A percentile compares a stretch with the other conserved stretches of the same genome.
phyloP scores from a whole-genome alignment of 2,329 filamentous ascomycete genomes.

The Graphium sp. region DNA sequence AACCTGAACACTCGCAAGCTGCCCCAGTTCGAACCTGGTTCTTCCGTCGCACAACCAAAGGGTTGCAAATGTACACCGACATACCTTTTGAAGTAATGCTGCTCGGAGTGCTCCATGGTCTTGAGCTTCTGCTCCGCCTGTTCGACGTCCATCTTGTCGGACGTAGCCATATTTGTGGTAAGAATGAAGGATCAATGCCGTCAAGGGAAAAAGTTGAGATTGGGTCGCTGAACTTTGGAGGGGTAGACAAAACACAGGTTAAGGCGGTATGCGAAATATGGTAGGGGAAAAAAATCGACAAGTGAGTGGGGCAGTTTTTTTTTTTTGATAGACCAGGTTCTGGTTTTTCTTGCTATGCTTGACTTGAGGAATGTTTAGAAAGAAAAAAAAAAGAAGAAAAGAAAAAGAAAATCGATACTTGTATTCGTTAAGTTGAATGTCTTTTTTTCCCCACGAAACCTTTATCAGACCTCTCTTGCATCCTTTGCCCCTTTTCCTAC shows the following conservation, averaged over 20 bases:
- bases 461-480: too few species aligned
- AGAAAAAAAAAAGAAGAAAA: neutral
- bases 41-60: too few species aligned
- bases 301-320: too few species aligned
- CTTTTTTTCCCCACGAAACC: too few species aligned
- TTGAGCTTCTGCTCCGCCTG: constrained; percentile 47
- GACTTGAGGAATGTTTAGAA: neutral
- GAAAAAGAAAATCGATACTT: constrained; percentile 2
- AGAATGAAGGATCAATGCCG: neutral
- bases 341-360: too few species aligned
- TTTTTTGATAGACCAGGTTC: too few species aligned
- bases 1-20: too few species aligned
- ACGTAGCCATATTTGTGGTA: constrained; percentile 20
- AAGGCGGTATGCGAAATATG: neutral
- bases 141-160: constrained; percentile 40
- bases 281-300: constrained; percentile 1
- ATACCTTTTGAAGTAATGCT: constrained; percentile 98
- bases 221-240: neutral
- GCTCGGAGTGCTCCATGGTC: constrained; percentile 80
- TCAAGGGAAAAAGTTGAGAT: neutral
- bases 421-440: neutral
- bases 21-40: too few species aligned
- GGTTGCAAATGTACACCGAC: constrained; percentile 9
- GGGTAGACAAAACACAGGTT: neutral
- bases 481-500: too few species aligned